Evolutionary conservation across 2,329 filamentous ascomycete species (phyloP).

Genomic region (Tympanopsis confertula): DNA sequence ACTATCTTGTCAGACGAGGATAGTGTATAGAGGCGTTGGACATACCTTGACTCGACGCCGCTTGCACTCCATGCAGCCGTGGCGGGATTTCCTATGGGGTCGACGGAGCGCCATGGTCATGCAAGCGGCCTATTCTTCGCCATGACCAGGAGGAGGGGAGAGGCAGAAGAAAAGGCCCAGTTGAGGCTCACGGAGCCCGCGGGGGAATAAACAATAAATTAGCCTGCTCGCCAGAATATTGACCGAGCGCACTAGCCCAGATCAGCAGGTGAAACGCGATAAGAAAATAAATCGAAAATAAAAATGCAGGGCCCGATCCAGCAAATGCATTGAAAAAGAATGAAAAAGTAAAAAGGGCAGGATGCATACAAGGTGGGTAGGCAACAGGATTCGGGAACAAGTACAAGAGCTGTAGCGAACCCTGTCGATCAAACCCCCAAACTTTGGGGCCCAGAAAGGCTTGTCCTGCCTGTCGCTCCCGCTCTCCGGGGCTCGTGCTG

Average conservation of each 20-base stretch:
- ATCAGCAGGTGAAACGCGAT: neutral
- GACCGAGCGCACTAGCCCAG: no score
- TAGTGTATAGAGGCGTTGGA: neutral
- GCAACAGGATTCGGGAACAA: no score
- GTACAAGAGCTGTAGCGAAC: no score
- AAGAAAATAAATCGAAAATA: neutral
- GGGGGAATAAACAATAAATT: neutral
- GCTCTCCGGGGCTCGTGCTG: no score
- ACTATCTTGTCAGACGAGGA: constrained; percentile 12
- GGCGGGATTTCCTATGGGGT: constrained; percentile 26
- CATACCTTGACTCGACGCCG: constrained; percentile 24
- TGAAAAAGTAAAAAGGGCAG: no score
- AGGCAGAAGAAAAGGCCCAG: neutral
- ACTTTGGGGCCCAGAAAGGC: no score
- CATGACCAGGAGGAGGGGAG: neutral
- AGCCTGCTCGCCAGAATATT: no score
- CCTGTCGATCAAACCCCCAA: no score
- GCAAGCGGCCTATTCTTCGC: neutral
- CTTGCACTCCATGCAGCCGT: constrained; percentile 26
- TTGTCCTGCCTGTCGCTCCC: no score
- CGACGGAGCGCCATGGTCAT: constrained; percentile 24
- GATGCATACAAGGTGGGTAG: no score
- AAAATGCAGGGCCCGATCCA: neutral
- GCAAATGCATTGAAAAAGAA: no score
- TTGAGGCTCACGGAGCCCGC: neutral